Base-by-base conservation (phyloP, 805 yeast genomes). In the Saccharomycopsis sp. region DNA sequence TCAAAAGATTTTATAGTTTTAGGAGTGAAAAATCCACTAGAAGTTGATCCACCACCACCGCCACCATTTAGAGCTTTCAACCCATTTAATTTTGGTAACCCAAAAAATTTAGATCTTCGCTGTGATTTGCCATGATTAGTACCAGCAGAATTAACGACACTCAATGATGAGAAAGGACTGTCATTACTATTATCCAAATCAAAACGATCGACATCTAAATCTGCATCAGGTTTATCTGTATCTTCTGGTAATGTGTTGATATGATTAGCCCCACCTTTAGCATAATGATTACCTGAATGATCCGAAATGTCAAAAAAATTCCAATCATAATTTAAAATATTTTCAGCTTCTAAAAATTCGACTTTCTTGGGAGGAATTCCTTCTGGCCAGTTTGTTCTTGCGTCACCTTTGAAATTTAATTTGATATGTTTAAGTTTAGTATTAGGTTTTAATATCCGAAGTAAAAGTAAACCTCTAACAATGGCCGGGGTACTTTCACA, bases 321-420 rank as follows among this genome's bases (percentile, higher is more conserved):
- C 98, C 98, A 93, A 4, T 84, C 78, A 59, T 90, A 97, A 41
- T 76, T 72, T 23, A 86, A 72, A 20, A 89, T 59, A 42, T 75
- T 83, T 50, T 74, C 75, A 19, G 72, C 60, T 54, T 93, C 98
- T 27, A 62, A 60, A 49, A 75, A 79, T 11, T 79, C 83, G 14
- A 68, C 67, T 53, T 79, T 79, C 58, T 83, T 85, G 0, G 97
- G 96, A 0, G 97, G 97, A 16, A 90, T 89, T 2, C 98, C 98
- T 57, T 93, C 97, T 2, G 97, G 97, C 96, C 97, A 89, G 50
- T 89, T 96, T 0, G 96, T 89, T 52, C 84, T 71, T 29, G 84
- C 74, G 1, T 61, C 58, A 1, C 96, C 97, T 42, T 71, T 70
- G 54, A 89, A 77, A 1, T 70, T 66, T 39, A 89, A 66, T 3